Percentiles rank a stretch among this genome's conserved stretches.
phyloP scores from a whole-genome alignment of 2,329 filamentous ascomycete genomes.

The Verticillium nonalfalfae region DNA sequence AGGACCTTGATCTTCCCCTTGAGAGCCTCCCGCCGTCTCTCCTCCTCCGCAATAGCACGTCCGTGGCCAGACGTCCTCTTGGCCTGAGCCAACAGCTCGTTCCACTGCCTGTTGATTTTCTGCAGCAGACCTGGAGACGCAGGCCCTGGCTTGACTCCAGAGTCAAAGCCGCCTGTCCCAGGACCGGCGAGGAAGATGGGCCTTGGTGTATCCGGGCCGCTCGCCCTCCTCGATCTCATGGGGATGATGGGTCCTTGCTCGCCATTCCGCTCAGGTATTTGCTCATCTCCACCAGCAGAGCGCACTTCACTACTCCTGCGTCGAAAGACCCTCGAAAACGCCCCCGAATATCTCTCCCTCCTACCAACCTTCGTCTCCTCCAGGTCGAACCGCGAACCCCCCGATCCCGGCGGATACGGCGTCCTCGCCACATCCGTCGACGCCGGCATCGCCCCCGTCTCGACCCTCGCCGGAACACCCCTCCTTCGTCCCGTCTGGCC shows the following conservation, averaged over 20 bases:
- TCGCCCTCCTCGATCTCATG: not conserved
- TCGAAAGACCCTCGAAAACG: constrained; percentile 7
- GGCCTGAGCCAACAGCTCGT: constrained; percentile 10
- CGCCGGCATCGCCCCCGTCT: not conserved
- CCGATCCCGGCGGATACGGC: not conserved
- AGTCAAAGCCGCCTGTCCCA: not conserved
- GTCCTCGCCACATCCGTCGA: not conserved
- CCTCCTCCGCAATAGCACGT: constrained; percentile 14
- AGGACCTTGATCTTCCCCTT: constrained; percentile 29
- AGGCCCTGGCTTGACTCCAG: not conserved
- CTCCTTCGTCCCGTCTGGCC: constrained; percentile 7
- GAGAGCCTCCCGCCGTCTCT: constrained; percentile 26
- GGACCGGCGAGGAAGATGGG: not conserved
- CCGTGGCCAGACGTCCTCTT: constrained; percentile 6
- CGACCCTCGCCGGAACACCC: constrained; percentile 7
- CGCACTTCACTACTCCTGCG: not conserved
- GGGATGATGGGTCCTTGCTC: not conserved
- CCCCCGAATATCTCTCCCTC: constrained; percentile 9
- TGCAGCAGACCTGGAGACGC: not conserved
- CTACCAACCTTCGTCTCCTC: not conserved
- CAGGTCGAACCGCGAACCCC: not conserved
- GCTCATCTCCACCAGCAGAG: not conserved
- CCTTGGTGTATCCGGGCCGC: not conserved
- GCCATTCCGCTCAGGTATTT: not conserved
- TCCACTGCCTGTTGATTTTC: constrained; percentile 2